phyloP scores from a whole-genome alignment of 371 early-diverging fungal species.

The Mortierella sp. region DNA sequence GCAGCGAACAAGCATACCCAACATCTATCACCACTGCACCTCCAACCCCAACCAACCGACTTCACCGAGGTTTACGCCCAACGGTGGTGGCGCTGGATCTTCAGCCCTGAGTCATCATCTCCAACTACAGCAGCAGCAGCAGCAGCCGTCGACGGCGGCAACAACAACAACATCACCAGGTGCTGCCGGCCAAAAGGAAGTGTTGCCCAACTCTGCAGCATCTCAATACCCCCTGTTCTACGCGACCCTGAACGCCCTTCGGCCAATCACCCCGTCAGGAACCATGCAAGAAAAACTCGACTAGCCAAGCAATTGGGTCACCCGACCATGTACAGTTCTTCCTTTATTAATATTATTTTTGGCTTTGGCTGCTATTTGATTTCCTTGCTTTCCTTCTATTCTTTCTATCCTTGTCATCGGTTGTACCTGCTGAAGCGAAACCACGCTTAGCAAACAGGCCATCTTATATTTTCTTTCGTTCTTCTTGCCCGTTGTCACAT shows the following conservation, averaged over 20 bases:
- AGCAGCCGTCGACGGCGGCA: constrained; percentile 6
- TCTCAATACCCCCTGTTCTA: constrained; percentile 56
- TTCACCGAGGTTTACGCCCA: constrained; percentile 23
- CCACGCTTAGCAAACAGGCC: background rate
- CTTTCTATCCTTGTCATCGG: background rate
- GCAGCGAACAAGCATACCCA: constrained; percentile 57
- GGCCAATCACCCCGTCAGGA: constrained; percentile 34
- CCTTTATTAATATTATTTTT: background rate
- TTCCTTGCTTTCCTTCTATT: background rate
- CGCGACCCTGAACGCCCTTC: constrained; percentile 51
- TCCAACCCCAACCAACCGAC: constrained; percentile 45
- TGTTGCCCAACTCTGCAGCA: constrained; percentile 36
- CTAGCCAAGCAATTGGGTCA: constrained; percentile 5
- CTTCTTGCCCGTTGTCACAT: background rate
- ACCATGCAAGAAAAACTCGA: constrained; percentile 12
- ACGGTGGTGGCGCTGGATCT: constrained; percentile 23
- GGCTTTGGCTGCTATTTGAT: too few species aligned
- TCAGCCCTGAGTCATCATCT: constrained; percentile 54
- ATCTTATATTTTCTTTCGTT: background rate
- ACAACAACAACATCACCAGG: constrained; percentile 12
- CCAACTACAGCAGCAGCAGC: constrained; percentile 30
- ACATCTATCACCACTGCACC: constrained; percentile 55
- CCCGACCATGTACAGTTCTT: constrained; percentile 2
- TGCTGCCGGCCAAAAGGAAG: background rate
- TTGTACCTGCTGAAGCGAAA: background rate